Evolutionary conservation across 768 basidiomycete species (phyloP), one percentile per base, ranked within the genome.

Genomic region (Crepidotus variabilis): DNA sequence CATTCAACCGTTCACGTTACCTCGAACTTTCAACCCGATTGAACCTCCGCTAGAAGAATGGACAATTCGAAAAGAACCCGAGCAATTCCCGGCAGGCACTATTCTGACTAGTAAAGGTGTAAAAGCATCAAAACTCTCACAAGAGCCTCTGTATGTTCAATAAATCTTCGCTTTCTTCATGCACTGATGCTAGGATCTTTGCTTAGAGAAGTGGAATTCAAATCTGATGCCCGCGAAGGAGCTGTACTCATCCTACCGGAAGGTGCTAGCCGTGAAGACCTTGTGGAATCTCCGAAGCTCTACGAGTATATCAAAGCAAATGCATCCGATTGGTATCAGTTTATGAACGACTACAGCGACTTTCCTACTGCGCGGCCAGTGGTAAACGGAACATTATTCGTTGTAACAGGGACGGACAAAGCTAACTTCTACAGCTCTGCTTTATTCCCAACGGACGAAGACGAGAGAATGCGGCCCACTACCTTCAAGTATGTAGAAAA

Each of bases 331-430:
- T 62, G 61, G 61, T 59, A 62, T 36, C 56, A 57, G 9, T 47
- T 50, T 18, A 34, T 60, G 9, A 60, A 60, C 28, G 49, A 50
- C 0, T 57, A 57, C 13, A 50, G 60, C 21, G 56, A 52, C 8
- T 18, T 36, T 10, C 50, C 35, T 2, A 32, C 50, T 23, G 43
- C 58, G 22, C 4, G 18, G 3, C 39, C 39, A 43, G 39, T 43
- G 14, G 39, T 43, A 3, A 63, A 63, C 28, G 61, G 61, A 6
- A 53, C 54, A n/a, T 24, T 63, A 2, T 60, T 51, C 18, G 18
- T 63, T 6, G 55, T 63, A 16, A 63, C 59, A 20, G 61, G 59
- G 5, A 58, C 51, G 49, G 61, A 62, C 35, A 62, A 58, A 36
- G 21, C 61, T 1, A 36, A 16, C n/a, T 33, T 47, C 21, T 62